Percentiles rank a stretch among this genome's conserved stretches.
Evolutionary conservation across 177 flowering plant genomes (phyloP).

Genomic region (Vitis hybrid): DNA sequence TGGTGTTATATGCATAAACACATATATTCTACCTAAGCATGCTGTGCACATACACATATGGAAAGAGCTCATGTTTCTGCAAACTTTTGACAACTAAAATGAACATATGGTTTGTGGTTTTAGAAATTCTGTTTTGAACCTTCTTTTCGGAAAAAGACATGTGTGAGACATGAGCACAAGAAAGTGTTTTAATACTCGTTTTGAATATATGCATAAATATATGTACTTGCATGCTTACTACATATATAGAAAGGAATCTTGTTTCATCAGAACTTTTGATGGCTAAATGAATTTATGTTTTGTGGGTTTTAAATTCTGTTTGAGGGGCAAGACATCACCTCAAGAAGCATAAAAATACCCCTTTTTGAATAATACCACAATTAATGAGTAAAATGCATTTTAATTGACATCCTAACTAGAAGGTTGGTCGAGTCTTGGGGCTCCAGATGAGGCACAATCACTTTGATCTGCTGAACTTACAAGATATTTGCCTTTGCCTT

Average conservation of each 20-base stretch:
- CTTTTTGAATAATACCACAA: too few relatives aligned
- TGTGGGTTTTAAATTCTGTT: too few relatives aligned
- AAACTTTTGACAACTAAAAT: neutral
- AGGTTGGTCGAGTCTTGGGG: neutral
- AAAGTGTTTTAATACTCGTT: neutral
- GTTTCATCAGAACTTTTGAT: too few relatives aligned
- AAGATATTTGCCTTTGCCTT: neutral
- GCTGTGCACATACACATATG: neutral
- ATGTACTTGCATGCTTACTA: neutral
- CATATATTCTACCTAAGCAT: too few relatives aligned
- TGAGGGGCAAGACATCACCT: too few relatives aligned
- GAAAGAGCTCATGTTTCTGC: neutral
- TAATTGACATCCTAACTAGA: neutral
- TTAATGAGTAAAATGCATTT: neutral
- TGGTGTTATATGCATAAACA: too few relatives aligned
- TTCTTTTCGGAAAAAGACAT: neutral
- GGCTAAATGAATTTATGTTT: too few relatives aligned
- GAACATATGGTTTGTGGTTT: neutral
- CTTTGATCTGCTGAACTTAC: neutral
- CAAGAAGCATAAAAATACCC: too few relatives aligned
- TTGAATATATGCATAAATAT: neutral
- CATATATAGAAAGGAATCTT: too few relatives aligned
- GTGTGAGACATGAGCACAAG: neutral
- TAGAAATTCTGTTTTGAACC: neutral
- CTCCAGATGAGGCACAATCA: neutral